A percentile compares a stretch with the other conserved stretches of the same genome.
Evolutionary conservation across 1,284 basidiomycete species (phyloP).

Genomic region (Trichosporon sp.): DNA sequence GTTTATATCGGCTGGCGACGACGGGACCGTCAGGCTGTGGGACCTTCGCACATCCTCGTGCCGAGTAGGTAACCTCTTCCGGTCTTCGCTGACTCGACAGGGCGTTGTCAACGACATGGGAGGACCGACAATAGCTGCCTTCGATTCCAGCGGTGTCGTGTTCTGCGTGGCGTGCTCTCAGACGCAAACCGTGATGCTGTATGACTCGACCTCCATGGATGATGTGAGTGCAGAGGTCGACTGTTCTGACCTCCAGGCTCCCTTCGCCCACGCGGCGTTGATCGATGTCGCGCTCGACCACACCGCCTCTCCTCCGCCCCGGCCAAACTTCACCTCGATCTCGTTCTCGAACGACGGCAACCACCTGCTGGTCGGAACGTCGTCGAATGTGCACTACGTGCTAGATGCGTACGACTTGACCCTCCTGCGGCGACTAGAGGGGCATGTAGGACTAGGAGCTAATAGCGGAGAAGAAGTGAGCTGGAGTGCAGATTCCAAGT

Average conservation of each 20-base stretch:
- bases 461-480: conserved; percentile 82
- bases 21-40: conserved; percentile 95
- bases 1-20: conserved; percentile 88
- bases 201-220: conserved; percentile 83
- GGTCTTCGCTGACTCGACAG: conserved; percentile 24
- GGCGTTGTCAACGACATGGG: conserved; percentile 53
- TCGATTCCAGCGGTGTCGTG: conserved; percentile 81
- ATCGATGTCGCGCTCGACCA: conserved; percentile 69
- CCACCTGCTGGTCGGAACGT: conserved; percentile 85
- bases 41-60: conserved; percentile 76
- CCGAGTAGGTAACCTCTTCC: conserved; percentile 48
- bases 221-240: conserved; percentile 49
- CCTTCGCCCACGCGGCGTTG: conserved; percentile 71
- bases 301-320: conserved; percentile 72
- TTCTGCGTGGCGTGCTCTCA: conserved; percentile 89
- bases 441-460: conserved; percentile 72
- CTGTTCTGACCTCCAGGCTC: conserved; percentile 51
- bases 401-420: conserved; percentile 80
- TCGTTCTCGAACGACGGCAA: conserved; percentile 85
- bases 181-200: conserved; percentile 72
- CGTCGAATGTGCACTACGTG: conserved; percentile 86
- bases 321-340: conserved; percentile 84
- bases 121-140: conserved; percentile 73
- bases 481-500: conserved; percentile 90
- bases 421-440: conserved; percentile 74